phyloP scores from a whole-genome alignment of 164 flowering plant species.

The Sextonia rubra region DNA sequence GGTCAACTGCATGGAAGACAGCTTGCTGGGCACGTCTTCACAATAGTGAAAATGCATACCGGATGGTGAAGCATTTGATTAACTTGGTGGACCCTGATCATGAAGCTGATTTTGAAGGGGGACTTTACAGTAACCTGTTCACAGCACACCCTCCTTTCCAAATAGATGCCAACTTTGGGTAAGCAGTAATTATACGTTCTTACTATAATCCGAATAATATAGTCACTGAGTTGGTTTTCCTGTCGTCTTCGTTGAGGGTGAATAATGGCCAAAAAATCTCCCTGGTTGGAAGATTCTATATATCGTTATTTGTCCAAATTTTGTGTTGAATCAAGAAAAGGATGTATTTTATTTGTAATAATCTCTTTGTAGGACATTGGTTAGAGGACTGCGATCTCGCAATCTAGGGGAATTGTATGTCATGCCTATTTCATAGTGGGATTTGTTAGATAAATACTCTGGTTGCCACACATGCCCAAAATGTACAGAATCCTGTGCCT shows the following conservation, averaged over 20 bases:
- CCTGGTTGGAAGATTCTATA: too few relatives aligned
- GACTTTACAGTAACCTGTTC: slow-evolving; percentile 85
- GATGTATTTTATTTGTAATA: not conserved
- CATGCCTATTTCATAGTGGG: not conserved
- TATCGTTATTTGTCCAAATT: too few relatives aligned
- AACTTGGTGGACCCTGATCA: slow-evolving; percentile 72
- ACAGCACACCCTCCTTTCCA: slow-evolving; percentile 94
- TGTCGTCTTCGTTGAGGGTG: not conserved
- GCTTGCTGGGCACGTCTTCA: slow-evolving; percentile 83
- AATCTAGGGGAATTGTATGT: not conserved
- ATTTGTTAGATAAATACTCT: not conserved
- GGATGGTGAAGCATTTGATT: slow-evolving; percentile 76
- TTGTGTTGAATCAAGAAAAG: too few relatives aligned
- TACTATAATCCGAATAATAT: not conserved
- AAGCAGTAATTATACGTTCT: slow-evolving; percentile 19
- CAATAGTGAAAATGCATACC: slow-evolving; percentile 71
- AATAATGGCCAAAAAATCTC: not conserved
- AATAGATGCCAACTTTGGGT: slow-evolving; percentile 90
- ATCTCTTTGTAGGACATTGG: not conserved
- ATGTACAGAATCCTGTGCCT: not conserved
- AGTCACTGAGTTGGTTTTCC: not conserved
- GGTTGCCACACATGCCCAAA: not conserved
- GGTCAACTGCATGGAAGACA: slow-evolving; percentile 93
- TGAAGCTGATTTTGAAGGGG: slow-evolving; percentile 69
- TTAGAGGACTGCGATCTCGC: not conserved